Percentiles rank a stretch among this genome's conserved stretches.
Conservation (phyloP, 345 rosid genomes). For the Diplotaxis tenuifolia region DNA sequence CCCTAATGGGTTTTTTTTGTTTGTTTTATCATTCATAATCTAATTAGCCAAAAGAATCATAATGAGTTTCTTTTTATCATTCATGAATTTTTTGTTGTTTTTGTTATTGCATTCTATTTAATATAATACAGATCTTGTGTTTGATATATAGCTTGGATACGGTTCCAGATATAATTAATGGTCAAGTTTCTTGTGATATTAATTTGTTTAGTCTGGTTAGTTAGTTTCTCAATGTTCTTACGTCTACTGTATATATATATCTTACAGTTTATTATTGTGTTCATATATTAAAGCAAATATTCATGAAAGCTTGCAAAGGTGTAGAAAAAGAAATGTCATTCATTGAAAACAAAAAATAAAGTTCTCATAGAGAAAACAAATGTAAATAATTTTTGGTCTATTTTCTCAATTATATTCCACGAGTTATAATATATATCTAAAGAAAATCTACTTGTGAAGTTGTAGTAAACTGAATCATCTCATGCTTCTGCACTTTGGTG, state of each 20-base stretch:
- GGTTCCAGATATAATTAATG: neutral
- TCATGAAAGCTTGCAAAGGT: too few relatives aligned
- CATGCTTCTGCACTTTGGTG: conserved; percentile 2
- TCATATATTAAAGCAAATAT: too few relatives aligned
- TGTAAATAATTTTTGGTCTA: neutral
- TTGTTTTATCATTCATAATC: neutral
- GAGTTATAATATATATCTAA: neutral
- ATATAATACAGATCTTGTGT: neutral
- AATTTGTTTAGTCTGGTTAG: too few relatives aligned
- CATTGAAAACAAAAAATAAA: too few relatives aligned
- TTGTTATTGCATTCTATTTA: too few relatives aligned
- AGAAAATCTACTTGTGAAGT: neutral
- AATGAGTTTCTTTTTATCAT: neutral
- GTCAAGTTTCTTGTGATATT: neutral
- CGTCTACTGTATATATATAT: too few relatives aligned
- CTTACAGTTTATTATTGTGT: too few relatives aligned
- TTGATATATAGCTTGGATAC: neutral
- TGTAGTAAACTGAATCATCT: neutral
- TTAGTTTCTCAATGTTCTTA: too few relatives aligned
- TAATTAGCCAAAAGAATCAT: neutral
- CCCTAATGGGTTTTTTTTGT: too few relatives aligned
- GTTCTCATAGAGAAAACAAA: too few relatives aligned
- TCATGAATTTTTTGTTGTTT: too few relatives aligned
- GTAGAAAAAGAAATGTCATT: too few relatives aligned
- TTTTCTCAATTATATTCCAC: neutral